Evolutionary conservation across 768 basidiomycete species (phyloP), one percentile per base, ranked within the genome.

Genomic region (Paxillus involutus): DNA sequence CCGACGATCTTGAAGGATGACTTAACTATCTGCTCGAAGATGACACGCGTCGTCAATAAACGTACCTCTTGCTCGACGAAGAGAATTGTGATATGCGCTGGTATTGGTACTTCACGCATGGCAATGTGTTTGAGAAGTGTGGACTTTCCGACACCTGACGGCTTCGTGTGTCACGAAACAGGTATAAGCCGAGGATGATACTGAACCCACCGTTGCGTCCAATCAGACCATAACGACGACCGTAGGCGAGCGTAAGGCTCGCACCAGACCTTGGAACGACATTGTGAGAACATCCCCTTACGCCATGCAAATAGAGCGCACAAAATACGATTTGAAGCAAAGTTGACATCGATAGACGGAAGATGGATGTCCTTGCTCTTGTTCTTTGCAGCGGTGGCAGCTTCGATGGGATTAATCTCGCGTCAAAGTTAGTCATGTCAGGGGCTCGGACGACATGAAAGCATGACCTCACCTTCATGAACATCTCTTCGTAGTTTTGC

Each of bases 401-500:
- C 85, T 71, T 95, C 92, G 55, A 99, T 73, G 39, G 97, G 94
- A 72, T 99, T 99, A 74, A 94, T 89, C 89, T 91, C 44, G 30
- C 3, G 33, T 8, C 13, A 11, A 11, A 19, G 8, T 16, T 26
- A 8, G 45, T 45, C 37, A 37, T 12, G 30, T 48, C 47, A 44
- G 14, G 12, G 36, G 26, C 12, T 11, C 36, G 9, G 21, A 32
- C 17, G 46, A 33, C 51, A 32, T 41, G 41, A 29, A 9, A 10
- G 53, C 21, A 11, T 10, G 21, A n/a, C n/a, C 58, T 48, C 49
- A 86, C 94, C 80, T 97, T 93, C 91, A 99, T 91, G 75, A 94
- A 99, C 85, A 99, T 88, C 67, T 99, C 97, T 67, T 98, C 96
- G 73, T 98, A 98, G 17, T 88, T 84, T 89, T 98, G 94, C 87